Evolutionary conservation across 441 rosid species (phyloP).

Genomic region (Gossypium davidsonii): DNA sequence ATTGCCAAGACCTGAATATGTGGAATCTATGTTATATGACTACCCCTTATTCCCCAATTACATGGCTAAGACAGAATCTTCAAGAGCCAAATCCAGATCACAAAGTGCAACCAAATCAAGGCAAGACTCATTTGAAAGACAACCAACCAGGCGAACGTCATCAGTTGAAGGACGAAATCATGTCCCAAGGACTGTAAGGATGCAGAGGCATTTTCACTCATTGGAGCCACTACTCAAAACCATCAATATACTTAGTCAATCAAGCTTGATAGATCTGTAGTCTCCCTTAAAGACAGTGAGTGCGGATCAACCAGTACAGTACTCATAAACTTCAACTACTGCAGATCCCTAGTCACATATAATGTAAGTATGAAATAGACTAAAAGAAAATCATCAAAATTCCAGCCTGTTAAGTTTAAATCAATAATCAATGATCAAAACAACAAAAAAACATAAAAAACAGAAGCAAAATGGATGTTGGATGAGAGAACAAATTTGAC

Average conservation of each 20-base stretch:
- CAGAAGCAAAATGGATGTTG: too few relatives aligned
- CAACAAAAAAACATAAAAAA: too few relatives aligned
- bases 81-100: constrained; percentile 58
- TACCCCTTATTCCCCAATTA: constrained; percentile 40
- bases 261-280: constrained; percentile 67
- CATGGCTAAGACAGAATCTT: constrained; percentile 68
- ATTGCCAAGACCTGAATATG: constrained; percentile 24
- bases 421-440: too few relatives aligned
- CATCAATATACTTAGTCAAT: constrained; percentile 65
- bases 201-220: constrained; percentile 80
- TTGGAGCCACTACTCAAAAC: constrained; percentile 52
- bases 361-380: constrained; percentile 40
- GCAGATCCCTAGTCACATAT: constrained; percentile 47
- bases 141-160: constrained; percentile 35
- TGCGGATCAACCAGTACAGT: constrained; percentile 75
- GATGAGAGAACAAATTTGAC: too few relatives aligned
- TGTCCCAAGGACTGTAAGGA: constrained; percentile 53
- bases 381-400: neutral
- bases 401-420: too few relatives aligned
- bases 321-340: constrained; percentile 59
- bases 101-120: constrained; percentile 61
- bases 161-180: constrained; percentile 49
- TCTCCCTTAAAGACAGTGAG: constrained; percentile 66
- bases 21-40: constrained; percentile 28
- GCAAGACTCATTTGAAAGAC: constrained; percentile 51